These are phyloP conservation scores for Xylaria arbuscula DNA, from an alignment of 2,329 filamentous ascomycete species.

Conservation along the genomic window DNA sequence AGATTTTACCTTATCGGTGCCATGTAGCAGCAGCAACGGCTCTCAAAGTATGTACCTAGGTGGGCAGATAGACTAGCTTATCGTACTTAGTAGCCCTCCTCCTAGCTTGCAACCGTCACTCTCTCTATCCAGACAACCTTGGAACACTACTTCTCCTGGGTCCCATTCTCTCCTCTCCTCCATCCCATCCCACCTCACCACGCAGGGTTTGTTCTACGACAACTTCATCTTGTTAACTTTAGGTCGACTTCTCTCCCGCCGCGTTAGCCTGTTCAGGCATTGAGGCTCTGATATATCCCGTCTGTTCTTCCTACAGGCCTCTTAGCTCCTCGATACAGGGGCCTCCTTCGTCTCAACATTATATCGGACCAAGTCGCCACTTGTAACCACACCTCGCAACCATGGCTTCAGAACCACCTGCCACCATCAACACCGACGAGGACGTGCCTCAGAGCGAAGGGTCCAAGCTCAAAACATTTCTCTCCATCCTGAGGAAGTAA, in stretches of 20 bases:
- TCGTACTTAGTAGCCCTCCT: conserved; percentile 9
- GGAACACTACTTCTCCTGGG: conserved; percentile 2
- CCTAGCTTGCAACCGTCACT: conserved; percentile 23
- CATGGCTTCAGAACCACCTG: conserved; percentile 46
- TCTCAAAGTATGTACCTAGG: no score
- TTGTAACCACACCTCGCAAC: conserved; percentile 10
- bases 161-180: neutral
- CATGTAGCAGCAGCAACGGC: no score
- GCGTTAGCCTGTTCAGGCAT: neutral
- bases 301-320: neutral
- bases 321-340: neutral
- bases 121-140: neutral
- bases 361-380: conserved; percentile 14
- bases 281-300: neutral
- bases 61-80: conserved; percentile 22
- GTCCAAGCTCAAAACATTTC: conserved; percentile 89
- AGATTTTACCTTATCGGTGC: conserved; percentile 30
- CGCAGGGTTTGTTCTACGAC: neutral
- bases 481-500: conserved; percentile 89
- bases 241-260: neutral
- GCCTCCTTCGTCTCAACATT: conserved; percentile 3
- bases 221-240: neutral
- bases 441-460: conserved; percentile 72
- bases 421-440: conserved; percentile 44
- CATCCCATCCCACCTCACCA: neutral